phyloP scores from a whole-genome alignment of 768 basidiomycete genomes.

The Leccinum arenicola region DNA sequence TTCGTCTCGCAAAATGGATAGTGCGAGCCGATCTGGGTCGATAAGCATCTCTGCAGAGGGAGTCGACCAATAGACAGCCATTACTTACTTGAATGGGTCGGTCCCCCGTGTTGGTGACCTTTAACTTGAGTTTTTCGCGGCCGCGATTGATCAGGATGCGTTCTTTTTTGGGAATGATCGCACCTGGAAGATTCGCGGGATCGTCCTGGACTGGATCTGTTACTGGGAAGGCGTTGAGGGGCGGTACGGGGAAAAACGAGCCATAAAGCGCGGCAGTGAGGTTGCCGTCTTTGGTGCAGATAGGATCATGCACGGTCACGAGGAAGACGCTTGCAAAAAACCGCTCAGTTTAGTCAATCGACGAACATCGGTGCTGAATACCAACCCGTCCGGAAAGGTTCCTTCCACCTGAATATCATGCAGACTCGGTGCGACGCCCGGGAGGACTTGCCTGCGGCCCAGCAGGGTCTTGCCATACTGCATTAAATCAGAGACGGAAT shows the following conservation, averaged over 20 bases:
- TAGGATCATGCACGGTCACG: slow-evolving; percentile 96
- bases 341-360: not conserved
- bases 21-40: slow-evolving; percentile 79
- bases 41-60: slow-evolving; percentile 2
- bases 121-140: slow-evolving; percentile 62
- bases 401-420: slow-evolving; percentile 95
- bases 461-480: slow-evolving; percentile 85
- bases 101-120: slow-evolving; percentile 89
- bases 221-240: slow-evolving; percentile 60
- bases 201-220: slow-evolving; percentile 47
- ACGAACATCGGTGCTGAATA: not conserved
- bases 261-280: slow-evolving; percentile 87
- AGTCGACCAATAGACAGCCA: slow-evolving; percentile 8
- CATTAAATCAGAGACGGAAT: slow-evolving; percentile 91
- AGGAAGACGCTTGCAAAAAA: slow-evolving; percentile 62
- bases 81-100: slow-evolving; percentile 81
- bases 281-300: slow-evolving; percentile 80
- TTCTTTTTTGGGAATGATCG: slow-evolving; percentile 63
- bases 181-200: slow-evolving; percentile 64
- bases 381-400: slow-evolving; percentile 83
- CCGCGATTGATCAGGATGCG: slow-evolving; percentile 76
- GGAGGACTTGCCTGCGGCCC: slow-evolving; percentile 85
- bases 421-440: slow-evolving; percentile 69
- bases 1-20: slow-evolving; percentile 96
- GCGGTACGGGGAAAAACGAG: slow-evolving; percentile 85